Base-by-base conservation (phyloP, 495 filamentous ascomycete species). In the Chlorociboria aeruginascens region DNA sequence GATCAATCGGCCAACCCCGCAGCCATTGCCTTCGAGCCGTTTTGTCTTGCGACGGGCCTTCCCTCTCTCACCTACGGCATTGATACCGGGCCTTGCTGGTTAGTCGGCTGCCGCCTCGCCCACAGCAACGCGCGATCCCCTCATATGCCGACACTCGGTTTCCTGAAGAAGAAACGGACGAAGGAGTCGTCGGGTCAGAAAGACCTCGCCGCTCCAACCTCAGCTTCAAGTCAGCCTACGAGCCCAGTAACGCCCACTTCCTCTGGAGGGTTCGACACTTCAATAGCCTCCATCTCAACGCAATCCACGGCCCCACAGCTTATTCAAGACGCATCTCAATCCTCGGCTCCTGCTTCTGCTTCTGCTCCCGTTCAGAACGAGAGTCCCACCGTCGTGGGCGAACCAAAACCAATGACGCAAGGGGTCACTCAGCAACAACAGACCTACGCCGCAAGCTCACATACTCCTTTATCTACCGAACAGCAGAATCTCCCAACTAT, bases 91-190 rank as follows among this genome's bases (percentile, higher is more conserved):
- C 29, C 34, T 43, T 51, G 48, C 43, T 54, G 45, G 6, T 39
- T 39, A 33, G 44, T 32, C 48, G 48, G 43, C 13, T 32, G 14
- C 34, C 16, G 12, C 43, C 43, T 49, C 47, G 53, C 49, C 36
- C 43, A 42, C 43, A 49, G 41, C 33, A 37, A 42, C 49, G 47
- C 31, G 14, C 39, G 44, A 54, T n/a, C 38, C 31, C 40, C 55
- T 54, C 50, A 47, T 61, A 88, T 88, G 83, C 83, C 81, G 71
- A 75, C 66, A 57, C 72, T 86, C 68, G 85, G 86, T 53, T 83
- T 95, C 60, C 77, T 98, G 61, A 98, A 96, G 77, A 96, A 95
- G 81, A 89, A 93, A 75, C 81, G 86, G 76, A 93, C 90, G 69
- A 95, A 87, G 80, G 83, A 87, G 64, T 71, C 68, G 46, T 46